Conservation (phyloP, 2,329 filamentous ascomycete species). For the Paracoccidioides brasiliensis region DNA sequence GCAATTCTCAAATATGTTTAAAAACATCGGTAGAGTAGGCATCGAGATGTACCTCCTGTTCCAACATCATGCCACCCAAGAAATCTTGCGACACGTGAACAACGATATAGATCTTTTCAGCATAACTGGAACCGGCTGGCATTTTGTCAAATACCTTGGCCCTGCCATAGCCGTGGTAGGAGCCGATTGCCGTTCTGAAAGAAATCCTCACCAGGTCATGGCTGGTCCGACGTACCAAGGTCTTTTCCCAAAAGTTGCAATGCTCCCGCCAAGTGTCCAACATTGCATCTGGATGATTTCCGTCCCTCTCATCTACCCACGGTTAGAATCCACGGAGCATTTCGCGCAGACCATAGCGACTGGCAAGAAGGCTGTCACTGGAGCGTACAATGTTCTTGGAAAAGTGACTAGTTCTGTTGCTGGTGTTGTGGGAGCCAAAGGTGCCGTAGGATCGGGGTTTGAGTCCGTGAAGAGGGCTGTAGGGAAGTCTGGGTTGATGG, state of each 20-base stretch:
- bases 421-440: constrained; percentile 88
- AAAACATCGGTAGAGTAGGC: constrained; percentile 89
- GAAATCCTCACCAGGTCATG: constrained; percentile 82
- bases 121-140: constrained; percentile 93
- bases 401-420: constrained; percentile 92
- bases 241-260: constrained; percentile 87
- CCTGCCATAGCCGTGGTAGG: constrained; percentile 83
- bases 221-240: constrained; percentile 95
- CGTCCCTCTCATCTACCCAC: constrained; percentile 79
- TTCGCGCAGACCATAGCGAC: constrained; percentile 83
- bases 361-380: constrained; percentile 92
- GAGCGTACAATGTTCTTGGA: constrained; percentile 88
- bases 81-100: constrained; percentile 78
- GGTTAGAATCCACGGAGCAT: constrained; percentile 81
- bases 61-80: constrained; percentile 92
- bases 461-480: constrained; percentile 92
- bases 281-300: constrained; percentile 96
- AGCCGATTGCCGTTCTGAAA: constrained; percentile 80
- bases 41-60: constrained; percentile 98
- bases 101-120: constrained; percentile 90
- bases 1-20: constrained; percentile 95
- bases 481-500: constrained; percentile 91
- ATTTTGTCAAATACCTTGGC: constrained; percentile 93
- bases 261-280: constrained; percentile 81
- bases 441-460: constrained; percentile 84